Percentiles rank a stretch among this genome's conserved stretches.
Evolutionary conservation across 306 rosid species (phyloP).

Genomic region (Mucuna pruriens): DNA sequence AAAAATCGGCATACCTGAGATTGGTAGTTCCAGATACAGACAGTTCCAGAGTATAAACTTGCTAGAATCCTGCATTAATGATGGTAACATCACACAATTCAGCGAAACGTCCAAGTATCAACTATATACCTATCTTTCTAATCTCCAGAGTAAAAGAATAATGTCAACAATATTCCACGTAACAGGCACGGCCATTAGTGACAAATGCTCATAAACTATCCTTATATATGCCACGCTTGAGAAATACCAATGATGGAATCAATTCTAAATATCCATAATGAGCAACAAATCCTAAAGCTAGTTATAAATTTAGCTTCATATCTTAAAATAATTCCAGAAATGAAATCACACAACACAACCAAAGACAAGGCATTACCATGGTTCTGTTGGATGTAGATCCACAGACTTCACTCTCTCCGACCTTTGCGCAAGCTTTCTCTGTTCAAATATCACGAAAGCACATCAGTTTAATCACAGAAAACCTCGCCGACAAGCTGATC

Average conservation of each 20-base stretch:
- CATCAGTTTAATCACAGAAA: conserved; percentile 27
- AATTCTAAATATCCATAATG: not conserved
- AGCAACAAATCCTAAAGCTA: not conserved
- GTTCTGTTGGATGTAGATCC: conserved; percentile 79
- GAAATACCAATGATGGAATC: not conserved
- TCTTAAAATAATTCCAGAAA: conserved; percentile 15
- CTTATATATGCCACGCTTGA: conserved; percentile 30
- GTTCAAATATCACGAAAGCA: conserved; percentile 24
- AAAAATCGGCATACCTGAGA: conserved; percentile 74
- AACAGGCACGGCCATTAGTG: not conserved
- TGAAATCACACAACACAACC: conserved; percentile 1
- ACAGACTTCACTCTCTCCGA: conserved; percentile 79
- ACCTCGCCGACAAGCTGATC: conserved; percentile 4
- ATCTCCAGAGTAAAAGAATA: not conserved
- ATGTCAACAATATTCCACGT: not conserved
- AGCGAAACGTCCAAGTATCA: conserved; percentile 8
- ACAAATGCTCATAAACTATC: conserved; percentile 12
- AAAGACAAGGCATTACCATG: conserved; percentile 63
- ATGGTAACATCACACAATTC: conserved; percentile 34
- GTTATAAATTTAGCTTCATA: conserved; percentile 2
- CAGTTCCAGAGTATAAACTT: conserved; percentile 96
- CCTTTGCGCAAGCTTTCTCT: conserved; percentile 67
- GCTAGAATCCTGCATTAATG: conserved; percentile 84
- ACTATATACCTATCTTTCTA: conserved; percentile 10
- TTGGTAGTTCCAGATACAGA: conserved; percentile 98